phyloP scores from a whole-genome alignment of 2,329 filamentous ascomycete species.

The Seiridium unicorne region DNA sequence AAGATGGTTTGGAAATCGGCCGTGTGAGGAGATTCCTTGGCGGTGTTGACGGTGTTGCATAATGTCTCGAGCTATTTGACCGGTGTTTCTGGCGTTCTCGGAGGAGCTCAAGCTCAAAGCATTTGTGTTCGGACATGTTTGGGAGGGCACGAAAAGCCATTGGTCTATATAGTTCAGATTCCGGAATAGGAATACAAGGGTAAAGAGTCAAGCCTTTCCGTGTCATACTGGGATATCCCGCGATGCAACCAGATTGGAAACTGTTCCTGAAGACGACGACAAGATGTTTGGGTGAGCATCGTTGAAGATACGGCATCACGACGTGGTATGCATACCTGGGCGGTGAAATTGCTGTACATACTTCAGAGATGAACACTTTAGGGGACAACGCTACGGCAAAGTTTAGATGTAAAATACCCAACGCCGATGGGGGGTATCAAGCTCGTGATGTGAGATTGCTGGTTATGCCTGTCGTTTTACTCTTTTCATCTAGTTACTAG shows the following conservation, averaged over 20 bases:
- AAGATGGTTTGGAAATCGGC: slow-evolving; percentile 70
- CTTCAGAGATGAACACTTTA: too few species aligned
- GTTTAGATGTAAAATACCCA: not conserved
- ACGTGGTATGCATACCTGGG: too few species aligned
- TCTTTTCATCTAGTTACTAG: too few species aligned
- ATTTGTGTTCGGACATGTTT: too few species aligned
- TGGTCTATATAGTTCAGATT: slow-evolving; percentile 2
- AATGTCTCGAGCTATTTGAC: slow-evolving; percentile 17
- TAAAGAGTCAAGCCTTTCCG: not conserved
- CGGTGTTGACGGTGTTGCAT: slow-evolving; percentile 67
- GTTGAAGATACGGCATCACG: too few species aligned
- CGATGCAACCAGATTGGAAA: not conserved
- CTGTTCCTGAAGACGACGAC: not conserved
- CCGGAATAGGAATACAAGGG: not conserved
- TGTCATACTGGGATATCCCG: too few species aligned
- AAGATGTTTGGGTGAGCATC: too few species aligned
- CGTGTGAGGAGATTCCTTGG: slow-evolving; percentile 77
- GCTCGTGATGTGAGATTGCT: too few species aligned
- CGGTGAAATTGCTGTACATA: too few species aligned
- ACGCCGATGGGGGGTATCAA: too few species aligned
- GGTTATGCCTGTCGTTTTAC: too few species aligned
- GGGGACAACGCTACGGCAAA: not conserved
- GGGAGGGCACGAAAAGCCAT: not conserved
- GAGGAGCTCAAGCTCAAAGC: not conserved
- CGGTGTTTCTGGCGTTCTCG: not conserved